Base-by-base conservation (phyloP, 805 yeast species). In the Yarrowia sp. region DNA sequence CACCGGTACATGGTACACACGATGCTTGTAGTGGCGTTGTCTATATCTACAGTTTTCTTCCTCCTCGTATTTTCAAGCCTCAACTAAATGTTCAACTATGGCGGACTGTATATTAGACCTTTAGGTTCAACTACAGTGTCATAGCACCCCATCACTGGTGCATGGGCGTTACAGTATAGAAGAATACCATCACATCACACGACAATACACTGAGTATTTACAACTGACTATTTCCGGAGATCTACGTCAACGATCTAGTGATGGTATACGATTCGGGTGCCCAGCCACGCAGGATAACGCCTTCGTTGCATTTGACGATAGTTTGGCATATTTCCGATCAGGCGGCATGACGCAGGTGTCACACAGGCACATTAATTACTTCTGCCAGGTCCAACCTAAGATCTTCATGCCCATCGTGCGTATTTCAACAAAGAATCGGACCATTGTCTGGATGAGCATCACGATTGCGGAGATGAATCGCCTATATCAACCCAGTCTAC, bases 281-380 rank as follows among this genome's bases (percentile, higher is more conserved):
- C 26, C 46, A 41, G 48, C 32, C 48, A 48, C 54, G 38, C 54
- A 48, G 54, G 54, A 48, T 32, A 30, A 30, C 17, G 54, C 19
- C 35, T 16, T 22, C 30, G 2, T 11, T 24, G 22, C 30, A 30
- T 6, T 43, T 19, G 48, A 24, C 48, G 32, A 24, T 38, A 10
- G 24, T 19, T 38, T 38, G 22, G 43, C 7, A 11, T 10, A 16
- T 19, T 32, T 17, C 54, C 35, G 52, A 48, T 28, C 32, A 26
- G 14, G 54, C 38, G 24, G 54, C 38, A 32, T 19, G 26, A 48
- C 16, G 54, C 54, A 48, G 54, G 38, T 48, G 54, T 14, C 28
- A 19, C 28, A 19, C 38, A 48, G 38, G 49, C 49, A 44, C 49
- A 24, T 43, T 43, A 22, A 24, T 43, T 43, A 22, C 46, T 22